These are phyloP conservation scores for Gossypium australe DNA, from an alignment of 345 rosid species.

Conservation along the genomic window DNA sequence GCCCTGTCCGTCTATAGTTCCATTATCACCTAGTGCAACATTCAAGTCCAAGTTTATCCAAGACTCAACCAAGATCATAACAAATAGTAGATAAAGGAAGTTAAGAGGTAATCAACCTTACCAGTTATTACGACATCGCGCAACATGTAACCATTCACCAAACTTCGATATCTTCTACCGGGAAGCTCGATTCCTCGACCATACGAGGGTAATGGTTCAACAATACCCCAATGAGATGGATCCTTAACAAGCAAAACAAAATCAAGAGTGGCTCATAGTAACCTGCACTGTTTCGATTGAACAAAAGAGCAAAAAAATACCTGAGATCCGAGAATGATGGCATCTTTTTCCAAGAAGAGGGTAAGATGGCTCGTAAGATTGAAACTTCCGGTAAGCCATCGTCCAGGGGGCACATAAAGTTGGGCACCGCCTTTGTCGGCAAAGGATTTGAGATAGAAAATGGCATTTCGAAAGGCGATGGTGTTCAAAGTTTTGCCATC, in stretches of 20 bases:
- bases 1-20: conserved; percentile 92
- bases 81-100: background rate
- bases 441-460: conserved; percentile 90
- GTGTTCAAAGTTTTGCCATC: conserved; percentile 80
- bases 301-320: conserved; percentile 26
- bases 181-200: conserved; percentile 87
- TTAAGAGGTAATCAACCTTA: conserved; percentile 4
- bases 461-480: conserved; percentile 85
- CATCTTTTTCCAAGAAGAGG: conserved; percentile 83
- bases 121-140: conserved; percentile 81
- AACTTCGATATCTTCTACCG: conserved; percentile 66
- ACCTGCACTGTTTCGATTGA: background rate
- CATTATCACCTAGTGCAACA: conserved; percentile 64
- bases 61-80: background rate
- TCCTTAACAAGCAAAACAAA: conserved; percentile 37
- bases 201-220: conserved; percentile 76
- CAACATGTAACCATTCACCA: conserved; percentile 75
- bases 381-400: conserved; percentile 91
- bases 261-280: background rate
- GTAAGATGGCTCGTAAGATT: conserved; percentile 98
- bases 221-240: conserved; percentile 77
- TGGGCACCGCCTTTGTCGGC: conserved; percentile 99
- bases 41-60: background rate
- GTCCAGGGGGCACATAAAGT: conserved; percentile 85
- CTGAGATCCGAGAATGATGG: conserved; percentile 86